Evolutionary conservation across 192 early-diverging fungal species (phyloP), one percentile per base, ranked within the genome.

Genomic region (Chytriomyces hyalinus): DNA sequence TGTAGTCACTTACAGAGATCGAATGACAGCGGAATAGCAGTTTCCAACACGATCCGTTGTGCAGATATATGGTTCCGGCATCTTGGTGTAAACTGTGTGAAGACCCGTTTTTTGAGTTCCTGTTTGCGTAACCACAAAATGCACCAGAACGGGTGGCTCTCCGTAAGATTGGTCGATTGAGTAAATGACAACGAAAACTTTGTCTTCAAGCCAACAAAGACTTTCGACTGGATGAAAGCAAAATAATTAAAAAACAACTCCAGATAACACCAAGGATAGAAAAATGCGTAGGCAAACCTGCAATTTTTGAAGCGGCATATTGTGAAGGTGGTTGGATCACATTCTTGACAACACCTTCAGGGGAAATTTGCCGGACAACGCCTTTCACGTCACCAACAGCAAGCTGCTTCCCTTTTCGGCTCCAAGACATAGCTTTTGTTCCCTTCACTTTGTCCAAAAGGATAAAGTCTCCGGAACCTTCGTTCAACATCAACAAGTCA

Each of bases 351-450:
- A 59, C 80, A 45, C 94, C 95, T 26, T 87, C 85, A 1, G 87
- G 87, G 6, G 85, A 84, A 70, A 91, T 84, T 72, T 94, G 92
- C 0, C 83, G 78, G 22, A 97, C 80, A 36, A 59, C 47, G 5
- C 90, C 94, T 6, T 76, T 68, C n/a, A 79, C 60, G 36, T 86
- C 87, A n/a, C 94, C 95, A 44, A 92, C 91, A 48, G 91, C 90
- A 51, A 97, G 88, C 78, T 95, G 95, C 75, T 94, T 95, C 75
- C 95, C 95, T 76, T 97, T 97, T 47, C 85, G 86, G 46, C 93
- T 95, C 95, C 95, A 97, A 49, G 87, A 91, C 36, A 96, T 78
- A 70, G 69, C 26, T 26, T 2, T 53, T 15, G 67, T 47, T 11
- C 17, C 20, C 15, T 43, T 22, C n/a, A n/a, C 36, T 28, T 45